A percentile compares a stretch with the other conserved stretches of the same genome.
These are phyloP conservation scores for Suillus subalutaceus DNA, from an alignment of 768 basidiomycete species.

Conservation along the genomic window DNA sequence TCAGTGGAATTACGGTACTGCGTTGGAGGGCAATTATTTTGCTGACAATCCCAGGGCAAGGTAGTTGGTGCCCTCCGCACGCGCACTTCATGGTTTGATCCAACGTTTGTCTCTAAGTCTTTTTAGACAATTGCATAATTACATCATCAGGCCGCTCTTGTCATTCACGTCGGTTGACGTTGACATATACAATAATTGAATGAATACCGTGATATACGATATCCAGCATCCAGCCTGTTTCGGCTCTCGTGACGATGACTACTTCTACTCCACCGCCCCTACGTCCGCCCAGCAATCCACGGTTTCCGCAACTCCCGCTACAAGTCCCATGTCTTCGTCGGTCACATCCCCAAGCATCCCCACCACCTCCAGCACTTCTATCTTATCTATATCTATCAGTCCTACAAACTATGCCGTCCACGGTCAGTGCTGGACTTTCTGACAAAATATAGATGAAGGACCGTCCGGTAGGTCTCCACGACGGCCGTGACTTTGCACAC, in stretches of 20 bases:
- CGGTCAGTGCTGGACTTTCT: not conserved
- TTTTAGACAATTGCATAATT: not conserved
- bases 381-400: slow-evolving; percentile 2
- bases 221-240: not conserved
- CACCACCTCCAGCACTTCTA: slow-evolving; percentile 5
- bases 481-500: not conserved
- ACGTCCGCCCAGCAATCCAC: slow-evolving; percentile 5
- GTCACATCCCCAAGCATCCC: slow-evolving; percentile 3
- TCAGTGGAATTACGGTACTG: slow-evolving; percentile 47
- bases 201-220: not conserved
- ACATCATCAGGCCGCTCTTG: not conserved
- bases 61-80: not conserved
- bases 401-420: not conserved
- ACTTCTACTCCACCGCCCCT: slow-evolving; percentile 15
- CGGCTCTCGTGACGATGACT: slow-evolving; percentile 16
- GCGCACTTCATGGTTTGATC: not conserved
- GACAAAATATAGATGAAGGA: not conserved
- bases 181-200: not conserved
- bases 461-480: not conserved
- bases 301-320: not conserved
- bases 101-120: not conserved
- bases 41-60: slow-evolving; percentile 54
- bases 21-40: slow-evolving; percentile 68
- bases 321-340: not conserved
- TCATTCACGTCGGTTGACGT: not conserved